These are phyloP conservation scores for Cyberlindnera mycetangii DNA, from an alignment of 805 yeast genomes.

Conservation along the genomic window DNA sequence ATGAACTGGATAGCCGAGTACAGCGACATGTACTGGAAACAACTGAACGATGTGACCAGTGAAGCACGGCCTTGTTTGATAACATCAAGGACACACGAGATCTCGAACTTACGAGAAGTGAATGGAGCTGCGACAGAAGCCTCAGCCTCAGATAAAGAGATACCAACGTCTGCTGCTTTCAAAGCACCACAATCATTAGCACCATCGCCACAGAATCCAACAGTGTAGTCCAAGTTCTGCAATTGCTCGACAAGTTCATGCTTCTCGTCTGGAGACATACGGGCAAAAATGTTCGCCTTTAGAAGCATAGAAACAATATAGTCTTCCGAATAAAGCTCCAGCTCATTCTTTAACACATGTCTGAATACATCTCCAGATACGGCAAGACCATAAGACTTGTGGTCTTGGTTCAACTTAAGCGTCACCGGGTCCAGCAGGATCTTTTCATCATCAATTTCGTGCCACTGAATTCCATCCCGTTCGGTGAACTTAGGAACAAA, in stretches of 20 bases:
- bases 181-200: constrained; percentile 99
- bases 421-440: constrained; percentile 62
- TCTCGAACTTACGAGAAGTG: constrained; percentile 86
- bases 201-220: constrained; percentile 98
- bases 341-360: constrained; percentile 51
- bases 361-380: constrained; percentile 93
- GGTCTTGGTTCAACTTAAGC: constrained; percentile 42
- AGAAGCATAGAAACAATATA: constrained; percentile 59
- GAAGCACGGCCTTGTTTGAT: constrained; percentile 95
- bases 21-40: constrained; percentile 96
- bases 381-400: constrained; percentile 63
- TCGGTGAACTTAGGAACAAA: constrained; percentile 62
- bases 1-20: constrained; percentile 96
- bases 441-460: constrained; percentile 59
- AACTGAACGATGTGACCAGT: constrained; percentile 89
- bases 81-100: constrained; percentile 87
- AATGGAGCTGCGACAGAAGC: constrained; percentile 99
- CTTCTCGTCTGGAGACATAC: constrained; percentile 99
- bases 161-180: constrained; percentile 96
- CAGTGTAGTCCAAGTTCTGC: constrained; percentile 83
- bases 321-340: constrained; percentile 28
- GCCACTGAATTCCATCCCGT: constrained; percentile 48
- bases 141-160: constrained; percentile 94
- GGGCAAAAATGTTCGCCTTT: constrained; percentile 77
- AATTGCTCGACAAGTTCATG: constrained; percentile 90